These are phyloP conservation scores for Cladosporium sp. DNA, from an alignment of 2,329 filamentous ascomycete genomes.

Conservation along the genomic window DNA sequence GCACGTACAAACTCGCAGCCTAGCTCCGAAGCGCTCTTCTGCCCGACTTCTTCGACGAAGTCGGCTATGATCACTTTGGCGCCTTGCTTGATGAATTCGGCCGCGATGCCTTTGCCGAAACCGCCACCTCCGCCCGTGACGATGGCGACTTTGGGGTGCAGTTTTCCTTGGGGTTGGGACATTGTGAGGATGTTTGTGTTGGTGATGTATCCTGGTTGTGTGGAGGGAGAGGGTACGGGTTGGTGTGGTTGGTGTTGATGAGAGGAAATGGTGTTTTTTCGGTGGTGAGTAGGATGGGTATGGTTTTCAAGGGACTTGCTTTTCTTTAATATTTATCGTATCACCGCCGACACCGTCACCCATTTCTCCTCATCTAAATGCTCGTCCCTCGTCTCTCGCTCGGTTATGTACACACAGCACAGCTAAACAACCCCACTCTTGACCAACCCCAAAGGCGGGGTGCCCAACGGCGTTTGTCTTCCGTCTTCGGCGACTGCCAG, in stretches of 20 bases:
- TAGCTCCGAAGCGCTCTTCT: slow-evolving; percentile 46
- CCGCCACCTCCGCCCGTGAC: slow-evolving; percentile 58
- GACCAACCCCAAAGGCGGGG: not conserved
- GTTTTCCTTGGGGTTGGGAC: slow-evolving; percentile 27
- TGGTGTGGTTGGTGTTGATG: not conserved
- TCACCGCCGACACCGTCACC: no score
- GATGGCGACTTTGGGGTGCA: slow-evolving; percentile 53
- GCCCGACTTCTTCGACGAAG: slow-evolving; percentile 51
- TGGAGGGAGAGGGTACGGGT: not conserved
- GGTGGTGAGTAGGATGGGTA: no score
- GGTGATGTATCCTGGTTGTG: not conserved
- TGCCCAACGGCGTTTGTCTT: no score
- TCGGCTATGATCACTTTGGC: slow-evolving; percentile 59
- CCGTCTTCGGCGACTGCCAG: no score
- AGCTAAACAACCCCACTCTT: not conserved
- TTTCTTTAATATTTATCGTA: no score
- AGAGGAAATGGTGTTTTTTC: not conserved
- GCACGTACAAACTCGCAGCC: slow-evolving; percentile 41
- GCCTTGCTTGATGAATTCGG: slow-evolving; percentile 56
- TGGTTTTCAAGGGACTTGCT: no score
- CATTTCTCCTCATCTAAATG: not conserved
- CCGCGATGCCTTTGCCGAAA: slow-evolving; percentile 59
- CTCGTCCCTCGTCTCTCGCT: not conserved
- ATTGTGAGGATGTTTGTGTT: not conserved
- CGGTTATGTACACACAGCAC: not conserved